Percentiles rank a stretch among this genome's conserved stretches.
Conservation (phyloP, 257 asterid species). For the Nicotiana obtusifolia region DNA sequence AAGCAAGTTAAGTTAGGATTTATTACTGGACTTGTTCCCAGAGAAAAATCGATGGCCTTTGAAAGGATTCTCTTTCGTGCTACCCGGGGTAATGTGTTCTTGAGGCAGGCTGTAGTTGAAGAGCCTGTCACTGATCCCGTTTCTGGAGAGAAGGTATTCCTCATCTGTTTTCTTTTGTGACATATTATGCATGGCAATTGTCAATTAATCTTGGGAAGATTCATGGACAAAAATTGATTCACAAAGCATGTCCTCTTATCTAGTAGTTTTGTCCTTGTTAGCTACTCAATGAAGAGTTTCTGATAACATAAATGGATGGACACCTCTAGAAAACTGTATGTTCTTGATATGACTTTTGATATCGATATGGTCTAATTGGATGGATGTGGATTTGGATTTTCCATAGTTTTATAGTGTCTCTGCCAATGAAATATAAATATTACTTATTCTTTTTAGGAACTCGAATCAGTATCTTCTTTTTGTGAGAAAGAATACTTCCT, state of each 20-base stretch:
- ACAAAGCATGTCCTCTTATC: background rate
- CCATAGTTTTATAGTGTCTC: background rate
- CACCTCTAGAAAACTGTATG: background rate
- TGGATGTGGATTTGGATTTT: background rate
- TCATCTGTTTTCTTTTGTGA: background rate
- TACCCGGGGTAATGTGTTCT: slow-evolving; percentile 93
- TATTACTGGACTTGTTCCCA: slow-evolving; percentile 85
- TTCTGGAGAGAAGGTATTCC: slow-evolving; percentile 86
- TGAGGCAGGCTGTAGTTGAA: slow-evolving; percentile 76
- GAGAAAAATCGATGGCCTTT: slow-evolving; percentile 85
- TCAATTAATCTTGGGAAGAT: background rate
- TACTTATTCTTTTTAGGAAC: background rate
- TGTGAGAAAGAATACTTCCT: background rate
- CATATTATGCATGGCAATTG: background rate
- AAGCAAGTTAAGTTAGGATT: slow-evolving; percentile 95
- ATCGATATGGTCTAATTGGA: background rate
- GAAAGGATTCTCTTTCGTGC: slow-evolving; percentile 98
- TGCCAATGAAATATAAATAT: background rate
- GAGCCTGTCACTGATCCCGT: slow-evolving; percentile 80
- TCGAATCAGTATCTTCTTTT: background rate
- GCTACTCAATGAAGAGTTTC: background rate
- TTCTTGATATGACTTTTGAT: background rate
- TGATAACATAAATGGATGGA: background rate
- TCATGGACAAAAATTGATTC: background rate
- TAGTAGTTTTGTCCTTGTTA: background rate